A percentile compares a stretch with the other conserved stretches of the same genome.
phyloP scores from a whole-genome alignment of 208 protist species.

The Crithidia acanthocephali region DNA sequence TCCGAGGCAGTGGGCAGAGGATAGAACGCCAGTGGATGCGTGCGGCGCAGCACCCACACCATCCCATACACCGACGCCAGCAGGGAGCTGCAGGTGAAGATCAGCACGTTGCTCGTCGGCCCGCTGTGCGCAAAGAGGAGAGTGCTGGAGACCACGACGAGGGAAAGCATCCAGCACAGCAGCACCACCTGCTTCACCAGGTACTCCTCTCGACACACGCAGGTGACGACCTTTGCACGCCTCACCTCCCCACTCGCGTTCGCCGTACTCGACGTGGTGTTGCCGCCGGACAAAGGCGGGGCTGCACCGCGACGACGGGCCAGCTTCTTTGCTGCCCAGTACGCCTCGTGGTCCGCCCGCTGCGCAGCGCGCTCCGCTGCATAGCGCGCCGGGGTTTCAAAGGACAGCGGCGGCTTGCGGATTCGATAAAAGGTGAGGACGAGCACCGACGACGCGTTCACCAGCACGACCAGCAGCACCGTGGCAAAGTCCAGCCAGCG shows the following conservation, averaged over 20 bases:
- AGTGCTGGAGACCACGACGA: slow-evolving; percentile 13
- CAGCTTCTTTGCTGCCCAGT: not conserved
- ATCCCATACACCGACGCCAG: slow-evolving; percentile 34
- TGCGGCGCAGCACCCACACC: slow-evolving; percentile 16
- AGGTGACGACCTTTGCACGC: slow-evolving; percentile 37
- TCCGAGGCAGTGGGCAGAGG: not conserved
- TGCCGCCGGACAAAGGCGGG: not conserved
- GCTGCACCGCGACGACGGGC: not conserved
- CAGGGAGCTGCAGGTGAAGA: slow-evolving; percentile 24
- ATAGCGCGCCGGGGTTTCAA: slow-evolving; percentile 38
- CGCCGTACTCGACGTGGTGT: not conserved
- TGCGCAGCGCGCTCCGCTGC: slow-evolving; percentile 24
- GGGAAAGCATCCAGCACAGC: slow-evolving; percentile 35
- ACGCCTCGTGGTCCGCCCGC: slow-evolving; percentile 24
- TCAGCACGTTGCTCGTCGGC: slow-evolving; percentile 12
- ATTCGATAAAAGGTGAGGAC: slow-evolving; percentile 43
- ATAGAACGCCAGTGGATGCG: slow-evolving; percentile 14
- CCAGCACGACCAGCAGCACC: slow-evolving; percentile 25
- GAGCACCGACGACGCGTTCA: slow-evolving; percentile 29
- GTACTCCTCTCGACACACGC: slow-evolving; percentile 61
- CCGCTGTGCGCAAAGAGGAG: slow-evolving; percentile 27
- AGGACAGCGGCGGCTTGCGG: slow-evolving; percentile 37
- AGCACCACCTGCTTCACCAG: slow-evolving; percentile 64
- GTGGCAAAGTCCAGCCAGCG: slow-evolving; percentile 44
- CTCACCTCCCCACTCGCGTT: not conserved